Evolutionary conservation across 306 rosid genomes (phyloP), one percentile per base, ranked within the genome.

Genomic region (Fragaria nilgerrensis): DNA sequence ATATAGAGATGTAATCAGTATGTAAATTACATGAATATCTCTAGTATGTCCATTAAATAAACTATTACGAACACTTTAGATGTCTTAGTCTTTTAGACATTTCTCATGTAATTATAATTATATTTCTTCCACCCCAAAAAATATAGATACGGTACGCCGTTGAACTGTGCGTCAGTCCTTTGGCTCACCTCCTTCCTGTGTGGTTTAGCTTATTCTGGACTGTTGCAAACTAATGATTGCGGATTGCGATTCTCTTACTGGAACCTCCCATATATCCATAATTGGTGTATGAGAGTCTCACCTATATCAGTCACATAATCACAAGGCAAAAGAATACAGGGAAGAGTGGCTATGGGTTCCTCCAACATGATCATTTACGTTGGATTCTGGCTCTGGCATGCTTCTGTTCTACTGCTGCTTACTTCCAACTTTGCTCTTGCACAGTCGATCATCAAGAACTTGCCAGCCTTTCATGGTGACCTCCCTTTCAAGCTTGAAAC

Each of bases 401-500:
- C 69, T 34, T 64, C 36, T 34, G 22, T 32, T 17, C 69, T 64
- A 32, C 69, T 64, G 69, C 45, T 64, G 69, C 69, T 34, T 34
- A 64, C 69, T 34, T 32, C 45, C 45, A 16, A 64, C 69, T 64
- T 34, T 43, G 32, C 53, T 14, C 22, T 43, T 20, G 9, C 53
- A n/a, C 55, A 68, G 17, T 68, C 73, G 3, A 39, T 68, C 73
- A 68, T 68, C 73, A 68, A 68, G 53, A 43, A 68, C 73, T 68
- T 68, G 36, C 73, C 53, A 39, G 73, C 52, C 73, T 68, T 68
- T 16, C 10, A 41, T 23, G 55, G 73, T 43, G 53, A 43, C 12
- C 53, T 68, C 17, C 73, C 73, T 68, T 68, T 68, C 53, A 68
- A 68, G 32, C 73, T 68, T 68, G 53, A 68, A 68, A 68, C 73